These are phyloP conservation scores for Didymella sp. DNA, from an alignment of 2,329 filamentous ascomycete species.

Conservation along the genomic window DNA sequence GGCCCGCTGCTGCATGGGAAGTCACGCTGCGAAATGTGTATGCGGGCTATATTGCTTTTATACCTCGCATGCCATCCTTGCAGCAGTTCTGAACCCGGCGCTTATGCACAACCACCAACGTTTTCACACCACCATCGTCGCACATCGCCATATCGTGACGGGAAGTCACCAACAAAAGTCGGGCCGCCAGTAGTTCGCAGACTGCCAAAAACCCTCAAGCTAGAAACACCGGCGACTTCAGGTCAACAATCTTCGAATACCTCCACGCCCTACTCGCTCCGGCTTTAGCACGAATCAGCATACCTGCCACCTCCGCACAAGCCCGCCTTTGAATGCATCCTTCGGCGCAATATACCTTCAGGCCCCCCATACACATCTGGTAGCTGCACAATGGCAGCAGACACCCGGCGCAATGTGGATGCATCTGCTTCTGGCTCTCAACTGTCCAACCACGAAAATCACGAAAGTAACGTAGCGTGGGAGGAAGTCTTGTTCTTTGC, in stretches of 20 bases:
- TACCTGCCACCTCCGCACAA: neutral
- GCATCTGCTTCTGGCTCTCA: slow-evolving; percentile 12
- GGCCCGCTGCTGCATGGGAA: slow-evolving; percentile 15
- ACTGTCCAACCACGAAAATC: slow-evolving; percentile 18
- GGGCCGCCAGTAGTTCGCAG: neutral
- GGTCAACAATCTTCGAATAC: neutral
- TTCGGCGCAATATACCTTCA: slow-evolving; percentile 1
- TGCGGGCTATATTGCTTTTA: slow-evolving; percentile 28
- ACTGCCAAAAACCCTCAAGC: too few species aligned
- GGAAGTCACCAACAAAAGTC: slow-evolving; percentile 2
- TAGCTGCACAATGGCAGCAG: neutral
- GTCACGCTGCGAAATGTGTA: slow-evolving; percentile 21
- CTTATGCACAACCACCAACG: slow-evolving; percentile 30
- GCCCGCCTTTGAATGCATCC: neutral
- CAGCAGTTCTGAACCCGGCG: slow-evolving; percentile 21
- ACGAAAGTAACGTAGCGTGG: slow-evolving; percentile 36
- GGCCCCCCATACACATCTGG: slow-evolving; percentile 3
- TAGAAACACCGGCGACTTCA: neutral
- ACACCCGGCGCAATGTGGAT: slow-evolving; percentile 13
- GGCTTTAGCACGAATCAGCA: neutral
- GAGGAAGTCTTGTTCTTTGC: slow-evolving; percentile 15
- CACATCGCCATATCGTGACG: neutral
- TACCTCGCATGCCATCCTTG: slow-evolving; percentile 24
- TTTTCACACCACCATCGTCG: slow-evolving; percentile 19
- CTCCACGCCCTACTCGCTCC: neutral